Evolutionary conservation across 106 monocot genomes (phyloP).

Genomic region (Dendrobium catenatum): DNA sequence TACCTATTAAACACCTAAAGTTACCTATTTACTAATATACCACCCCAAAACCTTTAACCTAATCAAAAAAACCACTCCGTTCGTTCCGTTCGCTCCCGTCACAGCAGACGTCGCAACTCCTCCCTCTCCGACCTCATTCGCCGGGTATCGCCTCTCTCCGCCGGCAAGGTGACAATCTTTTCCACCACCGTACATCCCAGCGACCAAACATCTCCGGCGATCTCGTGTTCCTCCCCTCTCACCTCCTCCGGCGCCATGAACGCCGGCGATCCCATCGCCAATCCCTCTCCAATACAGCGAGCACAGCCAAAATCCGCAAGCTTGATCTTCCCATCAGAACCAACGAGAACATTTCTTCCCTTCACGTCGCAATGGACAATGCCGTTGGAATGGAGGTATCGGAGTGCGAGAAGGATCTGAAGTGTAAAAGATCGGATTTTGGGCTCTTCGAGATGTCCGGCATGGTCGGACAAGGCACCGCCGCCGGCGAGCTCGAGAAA

Average conservation of each 20-base stretch:
- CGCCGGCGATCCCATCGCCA: slow-evolving; percentile 41
- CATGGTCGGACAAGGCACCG: not conserved
- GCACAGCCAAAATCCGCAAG: slow-evolving; percentile 26
- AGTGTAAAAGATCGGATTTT: slow-evolving; percentile 8
- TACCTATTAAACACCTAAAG: no score
- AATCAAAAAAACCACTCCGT: no score
- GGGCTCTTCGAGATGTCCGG: not conserved
- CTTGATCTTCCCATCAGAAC: slow-evolving; percentile 8
- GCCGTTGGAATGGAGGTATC: slow-evolving; percentile 4
- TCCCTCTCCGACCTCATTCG: no score
- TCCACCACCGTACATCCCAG: slow-evolving; percentile 61
- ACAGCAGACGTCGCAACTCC: no score
- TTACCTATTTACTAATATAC: no score
- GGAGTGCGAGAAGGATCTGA: slow-evolving; percentile 4
- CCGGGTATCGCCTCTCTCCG: no score
- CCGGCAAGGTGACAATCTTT: slow-evolving; percentile 2
- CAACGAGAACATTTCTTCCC: slow-evolving; percentile 3
- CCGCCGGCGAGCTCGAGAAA: slow-evolving; percentile 7
- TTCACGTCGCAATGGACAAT: slow-evolving; percentile 12
- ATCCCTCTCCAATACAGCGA: not conserved
- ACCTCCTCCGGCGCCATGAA: slow-evolving; percentile 81
- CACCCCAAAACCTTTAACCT: no score
- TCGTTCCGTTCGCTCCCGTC: no score
- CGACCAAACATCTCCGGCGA: slow-evolving; percentile 59
- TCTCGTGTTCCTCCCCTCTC: slow-evolving; percentile 46